phyloP scores from a whole-genome alignment of 2,329 filamentous ascomycete species.

The Venturia carpophila region DNA sequence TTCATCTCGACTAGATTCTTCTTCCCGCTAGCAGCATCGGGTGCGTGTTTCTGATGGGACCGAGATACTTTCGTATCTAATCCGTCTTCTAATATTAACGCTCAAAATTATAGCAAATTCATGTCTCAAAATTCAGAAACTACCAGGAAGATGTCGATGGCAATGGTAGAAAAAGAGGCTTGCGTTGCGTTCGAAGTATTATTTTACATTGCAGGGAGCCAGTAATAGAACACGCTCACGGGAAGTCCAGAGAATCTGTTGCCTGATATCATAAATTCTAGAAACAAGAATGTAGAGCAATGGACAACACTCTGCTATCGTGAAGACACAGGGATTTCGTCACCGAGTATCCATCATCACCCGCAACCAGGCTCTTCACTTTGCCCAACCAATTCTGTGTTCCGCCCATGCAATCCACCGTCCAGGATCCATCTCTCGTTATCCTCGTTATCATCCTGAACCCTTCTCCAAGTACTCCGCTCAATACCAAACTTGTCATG shows the following conservation, averaged over 20 bases:
- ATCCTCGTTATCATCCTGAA: constrained; percentile 47
- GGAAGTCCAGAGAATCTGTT: background rate
- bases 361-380: constrained; percentile 22
- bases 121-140: no score
- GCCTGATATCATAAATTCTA: background rate
- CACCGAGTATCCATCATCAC: background rate
- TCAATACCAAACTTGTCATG: constrained; percentile 25
- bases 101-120: no score
- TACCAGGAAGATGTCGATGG: background rate
- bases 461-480: constrained; percentile 39
- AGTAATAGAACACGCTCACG: background rate
- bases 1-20: background rate
- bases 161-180: background rate
- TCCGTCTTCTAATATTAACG: no score
- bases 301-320: no score
- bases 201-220: background rate
- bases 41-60: no score
- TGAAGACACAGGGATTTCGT: background rate
- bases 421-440: constrained; percentile 48
- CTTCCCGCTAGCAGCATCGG: no score
- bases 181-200: background rate
- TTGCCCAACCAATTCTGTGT: constrained; percentile 17
- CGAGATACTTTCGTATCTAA: no score
- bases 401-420: constrained; percentile 38
- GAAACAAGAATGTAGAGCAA: no score